Conservation (phyloP, 2,329 filamentous ascomycete genomes). For the Apiospora rasikravindrae region DNA sequence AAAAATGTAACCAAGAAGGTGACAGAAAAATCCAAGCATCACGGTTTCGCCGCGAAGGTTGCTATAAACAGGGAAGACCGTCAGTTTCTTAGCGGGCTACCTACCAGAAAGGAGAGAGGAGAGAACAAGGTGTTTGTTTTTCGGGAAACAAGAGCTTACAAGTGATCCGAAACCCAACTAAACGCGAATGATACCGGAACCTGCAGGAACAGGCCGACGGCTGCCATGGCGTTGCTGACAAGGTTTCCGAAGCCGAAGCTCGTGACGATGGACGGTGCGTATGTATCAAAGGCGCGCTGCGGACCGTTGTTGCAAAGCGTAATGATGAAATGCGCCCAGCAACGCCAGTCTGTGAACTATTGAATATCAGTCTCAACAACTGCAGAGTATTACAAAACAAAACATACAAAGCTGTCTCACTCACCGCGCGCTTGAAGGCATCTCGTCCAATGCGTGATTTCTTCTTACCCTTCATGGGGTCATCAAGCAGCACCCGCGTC, state of each 20-base stretch:
- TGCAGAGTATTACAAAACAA: background rate
- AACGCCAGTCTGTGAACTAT: conserved; percentile 29
- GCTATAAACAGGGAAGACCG: background rate
- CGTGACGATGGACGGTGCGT: conserved; percentile 37
- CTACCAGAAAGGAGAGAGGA: background rate
- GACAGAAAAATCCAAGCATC: conserved; percentile 22
- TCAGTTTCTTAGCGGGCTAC: background rate
- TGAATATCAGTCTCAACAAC: background rate
- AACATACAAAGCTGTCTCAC: conserved; percentile 34
- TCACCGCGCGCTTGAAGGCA: conserved; percentile 44
- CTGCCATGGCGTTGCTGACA: conserved; percentile 53
- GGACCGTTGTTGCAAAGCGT: conserved; percentile 30
- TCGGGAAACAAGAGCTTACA: background rate
- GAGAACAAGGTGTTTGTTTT: background rate
- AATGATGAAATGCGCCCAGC: conserved; percentile 36
- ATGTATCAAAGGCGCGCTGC: conserved; percentile 33
- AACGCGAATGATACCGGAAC: conserved; percentile 46
- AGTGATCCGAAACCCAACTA: background rate
- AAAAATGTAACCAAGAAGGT: conserved; percentile 42
- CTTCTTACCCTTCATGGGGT: conserved; percentile 43
- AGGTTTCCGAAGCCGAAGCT: conserved; percentile 50
- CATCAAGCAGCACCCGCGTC: conserved; percentile 48
- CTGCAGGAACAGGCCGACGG: conserved; percentile 47
- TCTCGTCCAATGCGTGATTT: conserved; percentile 28
- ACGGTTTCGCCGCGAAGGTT: background rate